Percentiles rank a stretch among this genome's conserved stretches.
phyloP scores from a whole-genome alignment of 768 basidiomycete genomes.

The Tricholoma saponaceum region DNA sequence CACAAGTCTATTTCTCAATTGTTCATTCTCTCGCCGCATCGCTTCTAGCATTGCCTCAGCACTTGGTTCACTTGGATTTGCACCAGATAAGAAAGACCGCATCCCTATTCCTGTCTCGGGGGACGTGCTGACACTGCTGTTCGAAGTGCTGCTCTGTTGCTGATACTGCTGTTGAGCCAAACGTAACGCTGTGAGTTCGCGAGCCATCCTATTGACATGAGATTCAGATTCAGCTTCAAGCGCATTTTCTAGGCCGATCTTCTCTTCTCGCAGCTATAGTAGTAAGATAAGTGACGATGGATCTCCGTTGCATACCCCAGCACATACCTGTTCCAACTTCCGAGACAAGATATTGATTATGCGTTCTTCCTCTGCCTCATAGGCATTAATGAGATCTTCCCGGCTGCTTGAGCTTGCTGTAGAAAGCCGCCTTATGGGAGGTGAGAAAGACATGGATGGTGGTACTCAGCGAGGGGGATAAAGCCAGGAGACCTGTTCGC shows the following conservation, averaged over 20 bases:
- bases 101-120: constrained; percentile 29
- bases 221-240: constrained; percentile 85
- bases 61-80: constrained; percentile 32
- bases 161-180: constrained; percentile 53
- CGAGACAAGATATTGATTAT: constrained; percentile 80
- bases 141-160: constrained; percentile 26
- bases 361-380: constrained; percentile 87
- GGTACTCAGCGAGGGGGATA: background rate
- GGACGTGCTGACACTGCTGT: constrained; percentile 25
- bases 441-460: constrained; percentile 39
- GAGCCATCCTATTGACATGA: constrained; percentile 72
- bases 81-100: constrained; percentile 23
- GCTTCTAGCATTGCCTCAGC: constrained; percentile 68
- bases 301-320: background rate
- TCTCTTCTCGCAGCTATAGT: constrained; percentile 73
- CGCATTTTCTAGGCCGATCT: constrained; percentile 76
- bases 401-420: constrained; percentile 49
- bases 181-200: constrained; percentile 65
- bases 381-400: constrained; percentile 82
- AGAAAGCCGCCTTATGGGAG: constrained; percentile 58
- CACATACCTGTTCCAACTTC: constrained; percentile 75
- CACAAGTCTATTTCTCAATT: constrained; percentile 58
- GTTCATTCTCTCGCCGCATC: constrained; percentile 76
- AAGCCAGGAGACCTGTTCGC: background rate
- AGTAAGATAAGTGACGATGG: background rate